These are phyloP conservation scores for Pontederia paniculata DNA, from an alignment of 176 grass and related monocot genomes.

Conservation along the genomic window DNA sequence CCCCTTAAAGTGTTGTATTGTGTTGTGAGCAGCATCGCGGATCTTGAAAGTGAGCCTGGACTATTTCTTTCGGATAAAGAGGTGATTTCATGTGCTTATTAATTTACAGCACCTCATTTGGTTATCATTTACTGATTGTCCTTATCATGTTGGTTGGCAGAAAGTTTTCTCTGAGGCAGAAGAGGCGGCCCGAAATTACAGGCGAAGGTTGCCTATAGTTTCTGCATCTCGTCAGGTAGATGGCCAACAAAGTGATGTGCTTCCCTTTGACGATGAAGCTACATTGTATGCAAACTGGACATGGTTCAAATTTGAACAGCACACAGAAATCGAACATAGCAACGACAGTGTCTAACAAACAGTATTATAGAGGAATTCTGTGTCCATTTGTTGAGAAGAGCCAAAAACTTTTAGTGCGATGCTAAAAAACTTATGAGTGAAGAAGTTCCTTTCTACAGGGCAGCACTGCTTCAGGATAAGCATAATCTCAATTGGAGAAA, in stretches of 20 bases:
- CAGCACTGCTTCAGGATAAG: background rate
- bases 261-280: conserved; percentile 61
- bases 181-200: conserved; percentile 53
- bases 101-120: background rate
- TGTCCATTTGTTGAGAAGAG: background rate
- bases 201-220: conserved; percentile 37
- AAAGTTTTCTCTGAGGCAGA: conserved; percentile 76
- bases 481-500: background rate
- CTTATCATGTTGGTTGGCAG: conserved; percentile 27
- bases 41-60: conserved; percentile 65
- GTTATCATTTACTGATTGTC: background rate
- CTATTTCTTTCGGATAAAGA: conserved; percentile 67
- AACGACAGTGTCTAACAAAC: conserved; percentile 9
- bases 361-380: background rate
- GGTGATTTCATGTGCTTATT: conserved; percentile 29
- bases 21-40: conserved; percentile 56
- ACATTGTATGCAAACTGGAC: conserved; percentile 74
- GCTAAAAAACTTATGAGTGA: background rate
- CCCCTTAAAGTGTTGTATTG: background rate
- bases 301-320: conserved; percentile 72
- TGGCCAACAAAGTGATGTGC: conserved; percentile 15
- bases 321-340: conserved; percentile 17
- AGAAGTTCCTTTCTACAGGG: background rate
- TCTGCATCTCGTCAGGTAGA: conserved; percentile 20
- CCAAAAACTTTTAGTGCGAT: background rate